phyloP scores from a whole-genome alignment of 2,329 filamentous ascomycete species.

The Aspergillus puulaauensis region DNA sequence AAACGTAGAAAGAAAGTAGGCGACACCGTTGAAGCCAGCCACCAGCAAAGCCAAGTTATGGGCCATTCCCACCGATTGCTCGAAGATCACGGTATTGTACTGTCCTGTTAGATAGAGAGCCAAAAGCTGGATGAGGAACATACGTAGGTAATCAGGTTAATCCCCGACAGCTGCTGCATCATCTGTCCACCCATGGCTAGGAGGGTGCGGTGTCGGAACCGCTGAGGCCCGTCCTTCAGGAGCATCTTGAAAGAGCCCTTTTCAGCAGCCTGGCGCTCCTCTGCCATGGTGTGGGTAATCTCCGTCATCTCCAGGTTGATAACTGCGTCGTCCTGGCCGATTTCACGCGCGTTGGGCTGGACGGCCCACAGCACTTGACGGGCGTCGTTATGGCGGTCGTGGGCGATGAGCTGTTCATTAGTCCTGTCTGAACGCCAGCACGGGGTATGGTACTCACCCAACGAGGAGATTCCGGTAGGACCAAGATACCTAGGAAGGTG shows the following conservation, averaged over 20 bases:
- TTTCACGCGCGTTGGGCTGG: conserved; percentile 26
- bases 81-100: conserved; percentile 46
- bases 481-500: conserved; percentile 27
- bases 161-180: conserved; percentile 34
- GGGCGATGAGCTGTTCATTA: conserved; percentile 29
- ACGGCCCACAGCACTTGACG: conserved; percentile 36
- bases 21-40: conserved; percentile 44
- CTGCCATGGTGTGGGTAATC: conserved; percentile 23
- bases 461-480: conserved; percentile 48
- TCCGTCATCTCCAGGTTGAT: conserved; percentile 23
- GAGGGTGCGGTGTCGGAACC: conserved; percentile 25
- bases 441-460: conserved; percentile 22
- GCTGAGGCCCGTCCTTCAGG: conserved; percentile 25
- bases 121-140: no score
- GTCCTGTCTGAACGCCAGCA: neutral
- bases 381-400: conserved; percentile 35
- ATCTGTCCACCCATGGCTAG: conserved; percentile 32
- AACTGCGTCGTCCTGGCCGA: conserved; percentile 25
- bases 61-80: conserved; percentile 45
- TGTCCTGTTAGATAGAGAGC: no score
- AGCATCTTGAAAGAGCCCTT: conserved; percentile 25
- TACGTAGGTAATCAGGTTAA: conserved; percentile 29
- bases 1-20: conserved; percentile 40
- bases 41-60: conserved; percentile 37
- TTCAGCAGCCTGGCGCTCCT: conserved; percentile 23